Evolutionary conservation across 495 filamentous ascomycete genomes (phyloP).

Genomic region (Penicillium silybi): DNA sequence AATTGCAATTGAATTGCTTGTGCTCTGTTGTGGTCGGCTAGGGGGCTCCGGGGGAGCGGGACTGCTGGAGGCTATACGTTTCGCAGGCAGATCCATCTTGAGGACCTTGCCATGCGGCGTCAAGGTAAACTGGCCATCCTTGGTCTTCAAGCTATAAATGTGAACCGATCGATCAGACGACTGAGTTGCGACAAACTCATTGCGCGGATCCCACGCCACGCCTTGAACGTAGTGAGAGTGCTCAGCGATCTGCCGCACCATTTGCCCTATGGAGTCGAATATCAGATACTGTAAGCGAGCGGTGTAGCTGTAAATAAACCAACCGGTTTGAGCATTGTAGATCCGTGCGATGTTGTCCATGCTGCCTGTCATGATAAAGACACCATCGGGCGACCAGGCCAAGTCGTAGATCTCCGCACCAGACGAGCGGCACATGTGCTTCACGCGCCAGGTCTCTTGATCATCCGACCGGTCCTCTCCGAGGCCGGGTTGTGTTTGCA

Average conservation of each 20-base stretch:
- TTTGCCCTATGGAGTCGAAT: conserved; percentile 57
- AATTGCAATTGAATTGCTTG: conserved; percentile 55
- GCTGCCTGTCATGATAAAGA: conserved; percentile 96
- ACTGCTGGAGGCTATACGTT: conserved; percentile 87
- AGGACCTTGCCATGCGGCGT: conserved; percentile 67
- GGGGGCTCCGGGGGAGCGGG: conserved; percentile 82
- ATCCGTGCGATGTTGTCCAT: conserved; percentile 99
- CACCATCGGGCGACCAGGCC: conserved; percentile 94
- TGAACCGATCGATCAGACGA: conserved; percentile 97
- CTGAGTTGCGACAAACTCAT: conserved; percentile 97
- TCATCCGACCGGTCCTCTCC: conserved; percentile 86
- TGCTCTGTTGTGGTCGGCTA: conserved; percentile 52
- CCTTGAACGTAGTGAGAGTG: conserved; percentile 99
- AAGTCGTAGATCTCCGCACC: conserved; percentile 96
- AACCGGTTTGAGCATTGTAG: conserved; percentile 92
- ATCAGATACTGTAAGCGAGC: conserved; percentile 3
- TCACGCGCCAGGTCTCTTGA: conserved; percentile 94
- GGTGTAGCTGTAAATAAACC: conserved; percentile 13
- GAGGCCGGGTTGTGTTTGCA: conserved; percentile 57
- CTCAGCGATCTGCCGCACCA: conserved; percentile 94
- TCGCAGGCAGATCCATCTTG: conserved; percentile 87
- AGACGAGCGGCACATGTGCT: conserved; percentile 92
- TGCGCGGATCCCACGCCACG: conserved; percentile 96
- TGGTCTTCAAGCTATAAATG: conserved; percentile 92
- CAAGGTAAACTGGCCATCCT: conserved; percentile 94